These are phyloP conservation scores for Neoarthrinium moseri DNA, from an alignment of 2,329 filamentous ascomycete species.

Conservation along the genomic window DNA sequence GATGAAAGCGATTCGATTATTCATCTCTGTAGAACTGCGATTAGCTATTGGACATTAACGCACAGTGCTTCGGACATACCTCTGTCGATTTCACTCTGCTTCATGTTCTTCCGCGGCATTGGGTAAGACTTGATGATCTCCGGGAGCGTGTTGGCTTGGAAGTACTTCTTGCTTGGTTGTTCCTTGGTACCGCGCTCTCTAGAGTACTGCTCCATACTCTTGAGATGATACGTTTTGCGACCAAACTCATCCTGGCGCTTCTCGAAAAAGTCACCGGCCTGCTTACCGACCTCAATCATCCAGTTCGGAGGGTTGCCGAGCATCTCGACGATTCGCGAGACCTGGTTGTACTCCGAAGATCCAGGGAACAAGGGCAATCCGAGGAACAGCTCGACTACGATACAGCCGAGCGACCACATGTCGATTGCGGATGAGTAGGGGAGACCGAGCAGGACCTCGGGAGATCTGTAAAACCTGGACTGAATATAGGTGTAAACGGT, in stretches of 20 bases:
- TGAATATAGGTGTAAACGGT: conserved; percentile 99
- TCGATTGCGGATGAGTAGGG: conserved; percentile 98
- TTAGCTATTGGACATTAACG: too few relatives aligned
- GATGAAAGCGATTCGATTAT: conserved; percentile 94
- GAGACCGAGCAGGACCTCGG: conserved; percentile 90
- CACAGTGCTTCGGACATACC: conserved; percentile 64
- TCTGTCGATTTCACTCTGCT: conserved; percentile 92
- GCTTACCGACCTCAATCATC: conserved; percentile 99
- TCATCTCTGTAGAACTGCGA: conserved; percentile 90
- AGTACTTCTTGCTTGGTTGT: conserved; percentile 99
- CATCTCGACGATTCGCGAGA: conserved; percentile 97
- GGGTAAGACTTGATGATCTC: conserved; percentile 98
- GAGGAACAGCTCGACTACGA: conserved; percentile 95
- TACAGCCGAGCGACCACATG: conserved; percentile 99
- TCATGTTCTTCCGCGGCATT: conserved; percentile 99
- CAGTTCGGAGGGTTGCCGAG: conserved; percentile 92
- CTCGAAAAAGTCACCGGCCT: conserved; percentile 96
- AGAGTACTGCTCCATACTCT: conserved; percentile 97
- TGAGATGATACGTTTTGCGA: conserved; percentile 84
- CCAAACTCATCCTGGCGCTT: conserved; percentile 90
- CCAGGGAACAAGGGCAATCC: conserved; percentile 93
- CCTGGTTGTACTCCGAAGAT: conserved; percentile 98
- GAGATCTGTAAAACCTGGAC: conserved; percentile 95
- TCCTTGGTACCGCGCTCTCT: conserved; percentile 95
- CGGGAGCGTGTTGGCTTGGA: conserved; percentile 87